Evolutionary conservation across 305 asterid species (phyloP), one percentile per base, ranked within the genome.

Genomic region (Fraxinus dipetala): DNA sequence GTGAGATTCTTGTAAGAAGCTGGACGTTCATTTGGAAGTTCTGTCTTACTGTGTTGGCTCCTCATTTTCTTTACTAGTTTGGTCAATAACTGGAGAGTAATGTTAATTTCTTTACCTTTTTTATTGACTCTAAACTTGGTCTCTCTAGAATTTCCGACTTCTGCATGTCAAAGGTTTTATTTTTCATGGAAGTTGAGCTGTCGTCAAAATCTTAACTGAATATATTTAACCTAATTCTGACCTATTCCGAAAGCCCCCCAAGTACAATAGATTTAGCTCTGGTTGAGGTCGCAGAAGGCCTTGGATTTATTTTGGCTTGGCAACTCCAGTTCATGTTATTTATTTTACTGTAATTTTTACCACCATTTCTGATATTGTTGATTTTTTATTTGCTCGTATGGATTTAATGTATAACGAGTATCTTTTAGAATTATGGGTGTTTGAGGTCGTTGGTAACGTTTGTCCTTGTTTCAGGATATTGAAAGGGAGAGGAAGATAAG

Each of bases 401-500:
- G 3, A n/a, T n/a, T n/a, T 59, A 20, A 59, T 59, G 28, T 20
- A 59, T 18, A 59, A 59, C 14, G 10, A 59, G 28, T 6, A 0
- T 59, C 10, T n/a, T n/a, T 16, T n/a, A 18, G 7, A 5, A 6
- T 61, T 61, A 11, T 61, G 70, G 70, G 70, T 61, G 30, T 11
- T 8, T 24, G 48, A 31, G 16, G 22, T 43, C 35, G n/a, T 28
- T 10, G 70, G 34, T 30, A 67, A 11, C 36, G 16, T 65, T 31
- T 1, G 36, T 74, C 34, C 74, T 28, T 40, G 13, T 76, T 82
- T 72, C 89, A 90, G 93, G 95, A 91, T 80, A 87, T 90, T 2
- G 93, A 91, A 73, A 89, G 80, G 87, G 93, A 91, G 70, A 85
- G 79, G 82, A 89, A 79, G 72, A 83, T 85, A 76, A 73, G 40